Base-by-base conservation (phyloP, 2,329 filamentous ascomycete species). In the Aspergillus phoenicis region DNA sequence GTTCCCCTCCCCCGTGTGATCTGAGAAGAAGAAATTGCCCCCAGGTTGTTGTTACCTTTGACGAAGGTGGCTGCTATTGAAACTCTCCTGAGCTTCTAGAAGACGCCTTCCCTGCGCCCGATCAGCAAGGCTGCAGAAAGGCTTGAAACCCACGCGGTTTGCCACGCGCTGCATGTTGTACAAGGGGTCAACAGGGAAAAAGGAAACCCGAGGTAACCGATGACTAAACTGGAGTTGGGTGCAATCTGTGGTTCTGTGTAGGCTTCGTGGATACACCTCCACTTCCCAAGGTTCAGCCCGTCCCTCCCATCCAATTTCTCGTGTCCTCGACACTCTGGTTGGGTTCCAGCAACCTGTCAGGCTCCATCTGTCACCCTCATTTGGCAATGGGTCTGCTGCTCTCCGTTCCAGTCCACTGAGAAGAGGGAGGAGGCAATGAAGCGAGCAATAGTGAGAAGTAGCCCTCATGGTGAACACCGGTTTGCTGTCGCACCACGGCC, bases 211-310 rank as follows among this genome's bases (percentile, higher is more conserved):
- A 36, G 33, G 33, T 20, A 5, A 13, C 33, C 11, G 33, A 45
- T 22, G 20, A 45, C 22, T 45, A 45, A 45, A 45, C 10, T 45
- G 33, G 33, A 45, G 22, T 45, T 10, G 41, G 11, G 13, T 45
- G 41, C 20, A 30, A 49, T 28, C 45, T 10, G 20, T 15, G 45
- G 26, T 51, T 17, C 47, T 51, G 47, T 13, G 22, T 28, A 49
- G 22, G 11, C n/a, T 49, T 49, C 47, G 47, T 30, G 47, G 47
- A 15, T 17, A 17, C 24, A 5, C 39, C 53, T 56, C 53, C 53
- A 56, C 53, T 56, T 24, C 20, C 20, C 53, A 56, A 56, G 53
- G 53, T 56, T 56, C 39, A 56, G 28, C 53, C 53, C 53, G 53
- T 56, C 24, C 30, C 24, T 30, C 15, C 30, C 30, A 33, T 39